Evolutionary conservation across 306 rosid genomes (phyloP).

Genomic region (Biancaea sappan): DNA sequence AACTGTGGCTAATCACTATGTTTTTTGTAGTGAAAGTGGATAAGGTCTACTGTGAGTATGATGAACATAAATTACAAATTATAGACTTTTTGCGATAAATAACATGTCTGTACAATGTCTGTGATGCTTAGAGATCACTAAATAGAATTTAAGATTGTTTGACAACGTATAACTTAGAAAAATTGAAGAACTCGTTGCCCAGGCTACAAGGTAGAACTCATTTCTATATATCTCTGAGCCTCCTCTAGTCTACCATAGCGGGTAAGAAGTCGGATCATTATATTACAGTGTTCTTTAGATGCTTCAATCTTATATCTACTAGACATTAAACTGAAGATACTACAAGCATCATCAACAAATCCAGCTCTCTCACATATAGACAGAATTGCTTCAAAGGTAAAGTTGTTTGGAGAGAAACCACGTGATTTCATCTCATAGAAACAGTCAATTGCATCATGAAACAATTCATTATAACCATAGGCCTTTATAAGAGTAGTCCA

Average conservation of each 20-base stretch:
- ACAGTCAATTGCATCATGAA: slow-evolving; percentile 55
- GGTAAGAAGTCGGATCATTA: slow-evolving; percentile 58
- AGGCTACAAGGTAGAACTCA: slow-evolving; percentile 50
- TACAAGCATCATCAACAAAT: slow-evolving; percentile 60
- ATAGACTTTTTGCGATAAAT: background rate
- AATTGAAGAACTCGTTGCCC: slow-evolving; percentile 10
- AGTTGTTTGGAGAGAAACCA: slow-evolving; percentile 57
- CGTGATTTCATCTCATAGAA: slow-evolving; percentile 55
- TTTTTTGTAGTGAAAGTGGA: background rate
- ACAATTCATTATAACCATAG: slow-evolving; percentile 52
- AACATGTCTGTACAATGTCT: slow-evolving; percentile 23
- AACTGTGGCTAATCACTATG: background rate
- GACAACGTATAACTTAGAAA: slow-evolving; percentile 16
- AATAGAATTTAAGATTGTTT: slow-evolving; percentile 11
- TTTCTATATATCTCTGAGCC: slow-evolving; percentile 55
- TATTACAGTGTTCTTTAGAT: slow-evolving; percentile 54
- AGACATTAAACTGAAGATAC: slow-evolving; percentile 61
- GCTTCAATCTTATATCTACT: slow-evolving; percentile 50
- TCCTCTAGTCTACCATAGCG: slow-evolving; percentile 58
- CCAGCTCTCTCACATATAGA: slow-evolving; percentile 73
- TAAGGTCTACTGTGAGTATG: background rate
- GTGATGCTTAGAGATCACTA: background rate
- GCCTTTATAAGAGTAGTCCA: slow-evolving; percentile 82
- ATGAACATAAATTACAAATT: slow-evolving; percentile 5
- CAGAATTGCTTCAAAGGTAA: slow-evolving; percentile 66